phyloP scores from a whole-genome alignment of 2,329 filamentous ascomycete species.

The Microcera coccophila region DNA sequence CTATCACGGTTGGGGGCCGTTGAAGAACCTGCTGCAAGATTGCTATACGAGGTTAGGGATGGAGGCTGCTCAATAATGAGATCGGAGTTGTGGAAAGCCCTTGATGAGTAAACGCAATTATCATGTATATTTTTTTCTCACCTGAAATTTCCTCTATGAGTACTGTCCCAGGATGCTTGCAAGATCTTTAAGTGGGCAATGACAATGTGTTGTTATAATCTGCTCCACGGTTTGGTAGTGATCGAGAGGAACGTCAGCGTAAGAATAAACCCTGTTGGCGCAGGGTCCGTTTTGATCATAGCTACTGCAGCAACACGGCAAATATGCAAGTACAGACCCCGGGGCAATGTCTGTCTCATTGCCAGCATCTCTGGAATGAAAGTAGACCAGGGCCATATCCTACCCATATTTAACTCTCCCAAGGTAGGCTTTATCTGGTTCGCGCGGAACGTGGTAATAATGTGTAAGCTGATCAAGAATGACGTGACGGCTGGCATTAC shows the following conservation, averaged over 20 bases:
- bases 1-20: conserved; percentile 1
- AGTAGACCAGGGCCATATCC: conserved; percentile 58
- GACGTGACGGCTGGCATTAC: conserved; percentile 53
- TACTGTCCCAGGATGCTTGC: too few species aligned
- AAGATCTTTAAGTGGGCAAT: too few species aligned
- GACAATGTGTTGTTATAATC: too few species aligned
- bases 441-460: conserved; percentile 57
- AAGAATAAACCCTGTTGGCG: too few species aligned
- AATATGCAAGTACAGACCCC: conserved; percentile 48
- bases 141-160: too few species aligned
- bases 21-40: neutral
- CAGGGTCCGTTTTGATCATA: conserved; percentile 19
- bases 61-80: too few species aligned
- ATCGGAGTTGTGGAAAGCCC: too few species aligned
- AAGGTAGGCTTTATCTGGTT: conserved; percentile 64
- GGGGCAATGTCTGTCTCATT: conserved; percentile 55
- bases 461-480: conserved; percentile 51
- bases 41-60: neutral
- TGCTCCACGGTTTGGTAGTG: too few species aligned
- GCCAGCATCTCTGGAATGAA: conserved; percentile 54
- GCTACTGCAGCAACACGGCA: conserved; percentile 49
- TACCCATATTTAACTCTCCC: conserved; percentile 62
- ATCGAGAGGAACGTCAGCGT: too few species aligned
- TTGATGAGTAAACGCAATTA: too few species aligned
- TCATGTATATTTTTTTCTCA: too few species aligned